phyloP scores from a whole-genome alignment of 176 grass and related monocot genomes.

The Luzula sylvatica region DNA sequence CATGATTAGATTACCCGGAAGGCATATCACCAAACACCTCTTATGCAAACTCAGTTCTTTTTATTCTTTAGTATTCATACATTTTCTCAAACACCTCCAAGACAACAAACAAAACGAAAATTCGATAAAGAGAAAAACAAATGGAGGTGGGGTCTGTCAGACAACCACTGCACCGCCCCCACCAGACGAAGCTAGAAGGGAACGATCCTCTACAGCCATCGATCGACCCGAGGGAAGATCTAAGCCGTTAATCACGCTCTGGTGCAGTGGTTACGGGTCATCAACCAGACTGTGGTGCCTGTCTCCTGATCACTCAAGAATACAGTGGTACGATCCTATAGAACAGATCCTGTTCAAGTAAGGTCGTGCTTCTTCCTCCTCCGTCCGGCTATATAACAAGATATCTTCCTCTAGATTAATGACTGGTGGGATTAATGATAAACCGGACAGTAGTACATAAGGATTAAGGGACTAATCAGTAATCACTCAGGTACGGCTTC shows the following conservation, averaged over 20 bases:
- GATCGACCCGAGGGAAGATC: background rate
- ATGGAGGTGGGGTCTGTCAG: slow-evolving; percentile 19
- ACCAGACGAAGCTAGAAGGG: background rate
- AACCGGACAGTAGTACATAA: too few species aligned
- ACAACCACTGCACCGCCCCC: slow-evolving; percentile 32
- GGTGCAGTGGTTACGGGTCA: slow-evolving; percentile 14
- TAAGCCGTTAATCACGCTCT: slow-evolving; percentile 38
- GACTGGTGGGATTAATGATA: background rate
- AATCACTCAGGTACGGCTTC: too few species aligned
- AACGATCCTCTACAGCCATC: slow-evolving; percentile 39
- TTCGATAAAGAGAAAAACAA: background rate
- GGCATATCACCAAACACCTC: too few species aligned
- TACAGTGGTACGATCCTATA: slow-evolving; percentile 32
- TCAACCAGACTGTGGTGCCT: slow-evolving; percentile 33
- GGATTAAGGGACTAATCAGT: too few species aligned
- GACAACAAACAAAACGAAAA: background rate
- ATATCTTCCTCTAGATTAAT: background rate
- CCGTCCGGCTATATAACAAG: background rate
- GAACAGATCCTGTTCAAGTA: slow-evolving; percentile 50
- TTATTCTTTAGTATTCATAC: too few species aligned
- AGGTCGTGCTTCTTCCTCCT: slow-evolving; percentile 5
- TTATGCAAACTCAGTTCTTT: too few species aligned
- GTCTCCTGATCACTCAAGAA: slow-evolving; percentile 38
- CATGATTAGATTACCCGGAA: too few species aligned
- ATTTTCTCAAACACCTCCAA: too few species aligned